Conservation (phyloP, 805 yeast genomes). For the Novakomyces olei region DNA sequence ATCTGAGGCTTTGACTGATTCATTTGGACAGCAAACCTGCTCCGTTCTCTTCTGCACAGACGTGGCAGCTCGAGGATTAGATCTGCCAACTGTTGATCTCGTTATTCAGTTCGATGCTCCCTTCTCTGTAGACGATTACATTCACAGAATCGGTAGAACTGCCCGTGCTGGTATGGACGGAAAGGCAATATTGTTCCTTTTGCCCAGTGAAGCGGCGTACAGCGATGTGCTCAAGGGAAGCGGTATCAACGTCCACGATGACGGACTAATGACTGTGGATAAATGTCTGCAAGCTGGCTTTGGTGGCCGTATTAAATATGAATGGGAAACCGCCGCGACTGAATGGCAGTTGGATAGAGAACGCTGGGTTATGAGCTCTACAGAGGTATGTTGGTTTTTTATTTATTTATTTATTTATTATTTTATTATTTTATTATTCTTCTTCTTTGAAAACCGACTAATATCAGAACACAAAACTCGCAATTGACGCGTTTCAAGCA, state of each 20-base stretch:
- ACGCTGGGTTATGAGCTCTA: slow-evolving; percentile 69
- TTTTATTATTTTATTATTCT: too few relatives aligned
- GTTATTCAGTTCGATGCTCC: slow-evolving; percentile 93
- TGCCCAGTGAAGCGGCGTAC: slow-evolving; percentile 77
- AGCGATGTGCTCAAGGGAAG: slow-evolving; percentile 13
- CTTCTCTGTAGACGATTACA: slow-evolving; percentile 77
- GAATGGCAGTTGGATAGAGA: slow-evolving; percentile 87
- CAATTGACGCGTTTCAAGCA: slow-evolving; percentile 63
- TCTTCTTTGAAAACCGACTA: too few relatives aligned
- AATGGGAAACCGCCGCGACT: slow-evolving; percentile 87
- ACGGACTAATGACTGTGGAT: slow-evolving; percentile 17
- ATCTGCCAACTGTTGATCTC: slow-evolving; percentile 62
- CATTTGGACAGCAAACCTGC: too few relatives aligned
- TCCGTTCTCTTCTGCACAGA: slow-evolving; percentile 86
- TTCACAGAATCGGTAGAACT: slow-evolving; percentile 92
- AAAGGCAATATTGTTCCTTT: slow-evolving; percentile 47
- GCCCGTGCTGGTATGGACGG: slow-evolving; percentile 93
- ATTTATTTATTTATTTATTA: too few relatives aligned
- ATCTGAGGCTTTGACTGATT: slow-evolving; percentile 19
- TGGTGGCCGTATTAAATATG: not conserved
- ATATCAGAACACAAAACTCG: slow-evolving; percentile 30
- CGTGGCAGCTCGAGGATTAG: slow-evolving; percentile 93
- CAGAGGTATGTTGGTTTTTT: too few relatives aligned
- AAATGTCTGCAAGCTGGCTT: slow-evolving; percentile 10
- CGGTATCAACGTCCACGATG: slow-evolving; percentile 8